A percentile compares a stretch with the other conserved stretches of the same genome.
Evolutionary conservation across 1,139 yeast species (phyloP).

Genomic region (Yamadazyma pseudoaaseri): DNA sequence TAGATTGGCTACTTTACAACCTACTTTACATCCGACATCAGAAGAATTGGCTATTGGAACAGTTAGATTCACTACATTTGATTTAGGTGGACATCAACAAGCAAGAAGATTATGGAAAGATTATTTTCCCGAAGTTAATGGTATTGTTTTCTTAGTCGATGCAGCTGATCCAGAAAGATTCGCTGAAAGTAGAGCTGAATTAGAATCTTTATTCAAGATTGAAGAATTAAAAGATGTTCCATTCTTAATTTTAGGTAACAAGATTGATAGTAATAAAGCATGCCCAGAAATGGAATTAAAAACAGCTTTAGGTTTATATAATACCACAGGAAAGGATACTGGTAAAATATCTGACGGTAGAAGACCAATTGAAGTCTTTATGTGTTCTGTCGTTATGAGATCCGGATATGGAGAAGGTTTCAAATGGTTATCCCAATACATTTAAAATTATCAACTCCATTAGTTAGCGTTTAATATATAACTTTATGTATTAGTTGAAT

Average conservation of each 20-base stretch:
- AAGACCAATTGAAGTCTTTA: slow-evolving; percentile 93
- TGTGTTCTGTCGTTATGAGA: slow-evolving; percentile 98
- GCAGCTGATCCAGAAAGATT: slow-evolving; percentile 97
- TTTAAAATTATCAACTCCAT: slow-evolving; percentile 41
- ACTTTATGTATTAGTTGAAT: background rate
- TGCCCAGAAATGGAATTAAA: slow-evolving; percentile 94
- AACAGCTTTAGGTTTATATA: slow-evolving; percentile 81
- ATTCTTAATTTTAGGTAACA: slow-evolving; percentile 90
- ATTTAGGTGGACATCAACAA: slow-evolving; percentile 96
- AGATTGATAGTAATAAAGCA: slow-evolving; percentile 91
- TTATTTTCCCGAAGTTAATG: slow-evolving; percentile 98
- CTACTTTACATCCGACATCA: slow-evolving; percentile 97
- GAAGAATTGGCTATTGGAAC: slow-evolving; percentile 97
- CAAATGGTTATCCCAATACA: slow-evolving; percentile 94
- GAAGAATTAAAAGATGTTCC: slow-evolving; percentile 91
- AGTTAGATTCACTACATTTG: slow-evolving; percentile 96
- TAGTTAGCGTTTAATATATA: too few species aligned
- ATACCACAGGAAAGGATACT: slow-evolving; percentile 81
- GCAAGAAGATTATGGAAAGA: slow-evolving; percentile 99
- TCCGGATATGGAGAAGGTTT: slow-evolving; percentile 95
- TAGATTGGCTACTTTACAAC: slow-evolving; percentile 95
- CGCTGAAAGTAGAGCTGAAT: slow-evolving; percentile 90
- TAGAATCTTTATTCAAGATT: slow-evolving; percentile 87
- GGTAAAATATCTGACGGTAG: slow-evolving; percentile 70
- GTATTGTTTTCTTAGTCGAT: slow-evolving; percentile 94